Percentiles rank a stretch among this genome's conserved stretches.
These are phyloP conservation scores for Fusarium compactum DNA, from an alignment of 2,329 filamentous ascomycete species.

Conservation along the genomic window DNA sequence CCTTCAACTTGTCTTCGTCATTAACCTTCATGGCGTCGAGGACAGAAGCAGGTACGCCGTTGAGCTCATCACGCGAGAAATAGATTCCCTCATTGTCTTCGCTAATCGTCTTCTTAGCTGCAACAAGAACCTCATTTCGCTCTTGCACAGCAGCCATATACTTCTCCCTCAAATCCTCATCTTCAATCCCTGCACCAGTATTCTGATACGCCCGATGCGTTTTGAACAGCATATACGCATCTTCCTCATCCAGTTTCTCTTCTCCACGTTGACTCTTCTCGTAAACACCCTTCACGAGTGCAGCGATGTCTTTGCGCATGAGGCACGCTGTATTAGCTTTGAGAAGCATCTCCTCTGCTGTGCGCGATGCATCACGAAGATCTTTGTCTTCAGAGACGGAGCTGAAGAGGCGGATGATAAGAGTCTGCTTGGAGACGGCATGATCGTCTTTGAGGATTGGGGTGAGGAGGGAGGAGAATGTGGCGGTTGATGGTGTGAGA, in stretches of 20 bases:
- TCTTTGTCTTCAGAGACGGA: constrained; percentile 42
- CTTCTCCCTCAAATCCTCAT: constrained; percentile 29
- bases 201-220: constrained; percentile 46
- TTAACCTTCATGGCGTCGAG: constrained; percentile 37
- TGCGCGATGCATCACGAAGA: constrained; percentile 47
- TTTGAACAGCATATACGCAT: constrained; percentile 44
- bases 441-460: constrained; percentile 45
- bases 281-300: constrained; percentile 41
- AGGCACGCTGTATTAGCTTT: constrained; percentile 34
- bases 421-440: constrained; percentile 20
- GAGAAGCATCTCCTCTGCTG: constrained; percentile 40
- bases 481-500: constrained; percentile 37
- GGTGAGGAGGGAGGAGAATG: constrained; percentile 36
- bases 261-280: constrained; percentile 30
- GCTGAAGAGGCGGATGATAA: constrained; percentile 42
- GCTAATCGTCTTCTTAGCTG: constrained; percentile 43
- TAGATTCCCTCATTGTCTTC: constrained; percentile 45
- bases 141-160: constrained; percentile 43
- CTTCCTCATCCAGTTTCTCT: constrained; percentile 33
- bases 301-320: constrained; percentile 45
- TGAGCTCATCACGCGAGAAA: constrained; percentile 35
- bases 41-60: constrained; percentile 37
- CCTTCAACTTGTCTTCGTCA: constrained; percentile 24
- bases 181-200: constrained; percentile 42
- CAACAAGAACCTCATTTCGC: constrained; percentile 42